Evolutionary conservation across 2,329 filamentous ascomycete species (phyloP).

Genomic region (Aspergillus sp.): DNA sequence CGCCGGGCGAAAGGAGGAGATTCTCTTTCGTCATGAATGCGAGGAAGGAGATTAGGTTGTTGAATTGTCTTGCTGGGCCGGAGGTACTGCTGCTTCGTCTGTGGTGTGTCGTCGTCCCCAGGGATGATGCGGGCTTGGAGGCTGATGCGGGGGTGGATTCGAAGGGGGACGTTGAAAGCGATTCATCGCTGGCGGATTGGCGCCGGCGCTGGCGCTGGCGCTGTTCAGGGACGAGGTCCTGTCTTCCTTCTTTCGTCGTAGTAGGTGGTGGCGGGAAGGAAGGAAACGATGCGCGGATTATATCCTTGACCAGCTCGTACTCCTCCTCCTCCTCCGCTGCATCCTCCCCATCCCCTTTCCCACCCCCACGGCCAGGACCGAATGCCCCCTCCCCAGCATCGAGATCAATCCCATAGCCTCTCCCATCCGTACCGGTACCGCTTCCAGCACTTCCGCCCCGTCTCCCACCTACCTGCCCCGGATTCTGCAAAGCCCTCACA

Average conservation of each 20-base stretch:
- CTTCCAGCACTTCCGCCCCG: background rate
- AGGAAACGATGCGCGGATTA: background rate
- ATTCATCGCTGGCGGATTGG: too few relatives aligned
- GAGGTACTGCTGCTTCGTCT: background rate
- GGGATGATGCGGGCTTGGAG: too few relatives aligned
- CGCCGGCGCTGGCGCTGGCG: background rate
- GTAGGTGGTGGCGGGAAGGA: background rate
- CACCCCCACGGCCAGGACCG: background rate
- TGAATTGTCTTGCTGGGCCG: background rate
- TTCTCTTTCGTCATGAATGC: conserved; percentile 13
- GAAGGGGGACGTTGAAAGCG: background rate
- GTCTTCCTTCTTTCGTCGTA: background rate
- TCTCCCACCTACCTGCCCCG: too few relatives aligned
- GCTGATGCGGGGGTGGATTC: background rate
- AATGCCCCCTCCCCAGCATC: background rate
- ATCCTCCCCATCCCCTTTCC: background rate
- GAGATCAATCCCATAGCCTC: background rate
- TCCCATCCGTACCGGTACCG: too few relatives aligned
- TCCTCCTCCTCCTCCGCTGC: background rate
- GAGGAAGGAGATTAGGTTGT: conserved; percentile 13
- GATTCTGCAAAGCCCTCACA: background rate
- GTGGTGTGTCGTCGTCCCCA: background rate
- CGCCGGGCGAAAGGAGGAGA: background rate
- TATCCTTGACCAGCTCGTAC: background rate
- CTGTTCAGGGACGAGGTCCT: background rate